A percentile compares a stretch with the other conserved stretches of the same genome.
Evolutionary conservation across 371 early-diverging fungal species (phyloP).

Genomic region (Conidiobolus incongruus): DNA sequence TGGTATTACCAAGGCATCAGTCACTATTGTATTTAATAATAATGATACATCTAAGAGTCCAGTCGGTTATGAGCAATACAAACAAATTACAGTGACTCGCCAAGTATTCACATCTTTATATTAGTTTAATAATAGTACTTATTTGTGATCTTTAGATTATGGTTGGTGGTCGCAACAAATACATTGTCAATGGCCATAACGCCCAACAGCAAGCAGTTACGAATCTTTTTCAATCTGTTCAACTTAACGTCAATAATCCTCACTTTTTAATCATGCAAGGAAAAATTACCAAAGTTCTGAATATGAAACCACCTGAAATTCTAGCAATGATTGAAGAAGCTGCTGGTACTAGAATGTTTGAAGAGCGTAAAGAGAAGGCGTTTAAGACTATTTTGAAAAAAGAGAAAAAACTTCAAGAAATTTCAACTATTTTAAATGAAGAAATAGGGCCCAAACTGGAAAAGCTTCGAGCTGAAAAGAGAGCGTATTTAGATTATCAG

Average conservation of each 20-base stretch:
- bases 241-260: slow-evolving; percentile 95
- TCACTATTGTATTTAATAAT: slow-evolving; percentile 92
- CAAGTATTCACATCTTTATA: slow-evolving; percentile 28
- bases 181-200: slow-evolving; percentile 87
- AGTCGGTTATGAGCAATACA: slow-evolving; percentile 69
- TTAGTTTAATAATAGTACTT: neutral
- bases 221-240: slow-evolving; percentile 86
- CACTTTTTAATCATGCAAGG: slow-evolving; percentile 99
- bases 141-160: slow-evolving; percentile 26
- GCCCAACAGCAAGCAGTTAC: slow-evolving; percentile 78
- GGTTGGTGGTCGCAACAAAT: slow-evolving; percentile 87
- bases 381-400: slow-evolving; percentile 85
- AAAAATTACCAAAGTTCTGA: slow-evolving; percentile 93
- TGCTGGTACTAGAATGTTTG: slow-evolving; percentile 96
- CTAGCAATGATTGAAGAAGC: slow-evolving; percentile 97
- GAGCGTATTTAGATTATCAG: slow-evolving; percentile 77
- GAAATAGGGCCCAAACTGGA: slow-evolving; percentile 89
- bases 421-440: slow-evolving; percentile 53
- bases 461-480: slow-evolving; percentile 69
- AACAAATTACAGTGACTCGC: slow-evolving; percentile 79
- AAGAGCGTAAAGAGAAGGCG: slow-evolving; percentile 92
- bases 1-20: slow-evolving; percentile 88
- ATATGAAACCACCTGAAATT: slow-evolving; percentile 96
- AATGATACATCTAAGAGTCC: slow-evolving; percentile 65
- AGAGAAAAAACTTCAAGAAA: slow-evolving; percentile 86